Percentiles rank a stretch among this genome's conserved stretches.
Conservation (phyloP, 495 filamentous ascomycete genomes). For the Hyaloscypha hepaticicola region DNA sequence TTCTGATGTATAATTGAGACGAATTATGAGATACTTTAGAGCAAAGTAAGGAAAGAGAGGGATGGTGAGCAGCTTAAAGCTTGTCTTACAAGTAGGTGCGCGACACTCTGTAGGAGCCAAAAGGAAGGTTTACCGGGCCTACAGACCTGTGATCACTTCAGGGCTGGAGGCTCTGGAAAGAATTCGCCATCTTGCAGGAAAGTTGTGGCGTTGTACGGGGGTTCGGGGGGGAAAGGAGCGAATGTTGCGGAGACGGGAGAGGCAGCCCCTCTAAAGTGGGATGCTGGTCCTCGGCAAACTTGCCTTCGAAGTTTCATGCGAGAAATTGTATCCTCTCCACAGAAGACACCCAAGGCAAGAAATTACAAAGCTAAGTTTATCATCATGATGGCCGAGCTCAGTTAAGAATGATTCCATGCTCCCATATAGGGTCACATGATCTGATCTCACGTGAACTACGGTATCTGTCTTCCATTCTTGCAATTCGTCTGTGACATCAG, state of each 20-base stretch:
- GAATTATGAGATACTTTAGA: not conserved
- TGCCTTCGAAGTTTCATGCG: not conserved
- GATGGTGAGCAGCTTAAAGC: not conserved
- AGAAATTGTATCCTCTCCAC: no score
- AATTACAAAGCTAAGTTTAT: no score
- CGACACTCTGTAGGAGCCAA: not conserved
- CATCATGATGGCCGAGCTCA: no score
- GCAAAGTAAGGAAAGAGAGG: not conserved
- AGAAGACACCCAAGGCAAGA: no score
- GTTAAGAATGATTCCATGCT: no score
- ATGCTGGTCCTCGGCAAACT: not conserved
- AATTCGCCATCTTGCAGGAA: not conserved
- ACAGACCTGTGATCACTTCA: no score
- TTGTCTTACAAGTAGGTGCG: no score
- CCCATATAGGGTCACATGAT: not conserved
- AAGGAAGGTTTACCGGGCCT: not conserved
- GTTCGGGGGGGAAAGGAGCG: not conserved
- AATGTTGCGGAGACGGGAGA: not conserved
- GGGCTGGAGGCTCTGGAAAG: no score
- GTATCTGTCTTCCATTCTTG: not conserved
- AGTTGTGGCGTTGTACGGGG: not conserved
- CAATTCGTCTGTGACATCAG: no score
- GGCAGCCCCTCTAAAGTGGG: not conserved
- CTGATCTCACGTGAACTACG: not conserved
- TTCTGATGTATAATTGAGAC: not conserved